These are phyloP conservation scores for Oryza officinalis DNA, from an alignment of 176 grass and related monocot species.

Conservation along the genomic window DNA sequence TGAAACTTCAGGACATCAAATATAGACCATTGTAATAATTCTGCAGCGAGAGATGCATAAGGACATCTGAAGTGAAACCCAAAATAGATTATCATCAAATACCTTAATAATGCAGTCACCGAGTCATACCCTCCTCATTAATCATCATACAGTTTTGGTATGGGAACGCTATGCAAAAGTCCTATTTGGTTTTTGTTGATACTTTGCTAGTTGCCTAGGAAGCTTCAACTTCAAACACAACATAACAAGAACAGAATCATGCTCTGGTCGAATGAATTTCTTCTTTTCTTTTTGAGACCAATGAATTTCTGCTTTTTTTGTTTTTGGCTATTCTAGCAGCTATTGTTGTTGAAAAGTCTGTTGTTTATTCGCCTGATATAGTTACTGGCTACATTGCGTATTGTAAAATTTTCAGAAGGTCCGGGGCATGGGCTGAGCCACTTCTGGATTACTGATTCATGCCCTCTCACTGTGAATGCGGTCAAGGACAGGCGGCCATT, in stretches of 20 bases:
- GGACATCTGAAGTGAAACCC: background rate
- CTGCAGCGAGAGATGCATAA: background rate
- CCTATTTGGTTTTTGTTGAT: background rate
- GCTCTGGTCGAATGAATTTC: background rate
- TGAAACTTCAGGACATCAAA: constrained; percentile 4
- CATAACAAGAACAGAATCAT: too few species aligned
- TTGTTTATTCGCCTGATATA: background rate
- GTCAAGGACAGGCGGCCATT: constrained; percentile 67
- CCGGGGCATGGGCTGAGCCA: constrained; percentile 63
- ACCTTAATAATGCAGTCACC: background rate
- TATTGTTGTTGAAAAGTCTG: background rate
- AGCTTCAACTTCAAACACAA: background rate
- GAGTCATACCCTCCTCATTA: background rate
- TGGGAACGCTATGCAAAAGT: background rate
- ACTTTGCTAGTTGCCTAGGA: background rate
- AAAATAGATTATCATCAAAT: constrained; percentile 25
- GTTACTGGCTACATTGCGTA: background rate
- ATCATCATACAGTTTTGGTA: background rate
- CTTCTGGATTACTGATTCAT: constrained; percentile 98
- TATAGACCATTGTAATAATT: background rate
- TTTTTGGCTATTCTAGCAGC: background rate
- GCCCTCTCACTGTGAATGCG: constrained; percentile 71
- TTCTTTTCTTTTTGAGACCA: background rate
- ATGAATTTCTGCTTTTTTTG: background rate
- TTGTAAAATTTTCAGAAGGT: constrained; percentile 53